phyloP scores from a whole-genome alignment of 164 flowering plant species.

The Kalanchoe fedtschenkoi region DNA sequence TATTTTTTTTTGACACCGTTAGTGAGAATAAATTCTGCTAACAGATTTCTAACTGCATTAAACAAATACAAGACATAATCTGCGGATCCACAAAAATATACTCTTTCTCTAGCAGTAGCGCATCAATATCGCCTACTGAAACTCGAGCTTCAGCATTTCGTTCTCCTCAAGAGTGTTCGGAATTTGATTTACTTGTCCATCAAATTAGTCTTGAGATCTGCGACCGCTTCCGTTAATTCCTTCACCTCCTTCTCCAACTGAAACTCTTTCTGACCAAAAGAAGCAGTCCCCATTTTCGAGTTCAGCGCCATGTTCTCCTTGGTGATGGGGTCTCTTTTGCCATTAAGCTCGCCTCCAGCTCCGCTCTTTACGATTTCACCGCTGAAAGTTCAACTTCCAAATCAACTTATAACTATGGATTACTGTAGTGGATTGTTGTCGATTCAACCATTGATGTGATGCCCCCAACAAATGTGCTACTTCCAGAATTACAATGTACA shows the following conservation, averaged over 20 bases:
- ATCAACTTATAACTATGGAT: background rate
- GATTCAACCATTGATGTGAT: no score
- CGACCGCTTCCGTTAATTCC: constrained; percentile 22
- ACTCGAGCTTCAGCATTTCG: constrained; percentile 41
- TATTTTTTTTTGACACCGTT: no score
- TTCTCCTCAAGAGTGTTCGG: constrained; percentile 57
- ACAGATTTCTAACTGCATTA: no score
- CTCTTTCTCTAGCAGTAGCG: no score
- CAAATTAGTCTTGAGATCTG: constrained; percentile 41
- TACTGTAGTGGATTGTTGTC: no score
- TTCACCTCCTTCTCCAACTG: constrained; percentile 33
- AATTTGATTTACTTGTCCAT: constrained; percentile 67
- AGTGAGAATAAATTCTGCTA: no score
- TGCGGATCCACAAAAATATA: no score
- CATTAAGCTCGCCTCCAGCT: constrained; percentile 44
- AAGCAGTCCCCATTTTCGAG: constrained; percentile 16
- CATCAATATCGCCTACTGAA: no score
- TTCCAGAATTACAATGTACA: no score
- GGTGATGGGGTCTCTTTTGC: constrained; percentile 55
- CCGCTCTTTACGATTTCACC: constrained; percentile 23
- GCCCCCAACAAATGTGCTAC: no score
- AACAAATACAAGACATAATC: no score
- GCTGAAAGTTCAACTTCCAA: constrained; percentile 32
- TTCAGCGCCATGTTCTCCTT: constrained; percentile 67
- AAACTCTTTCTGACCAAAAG: constrained; percentile 20